Base-by-base conservation (phyloP, 768 basidiomycete genomes). In the Lentinula guzmanii region DNA sequence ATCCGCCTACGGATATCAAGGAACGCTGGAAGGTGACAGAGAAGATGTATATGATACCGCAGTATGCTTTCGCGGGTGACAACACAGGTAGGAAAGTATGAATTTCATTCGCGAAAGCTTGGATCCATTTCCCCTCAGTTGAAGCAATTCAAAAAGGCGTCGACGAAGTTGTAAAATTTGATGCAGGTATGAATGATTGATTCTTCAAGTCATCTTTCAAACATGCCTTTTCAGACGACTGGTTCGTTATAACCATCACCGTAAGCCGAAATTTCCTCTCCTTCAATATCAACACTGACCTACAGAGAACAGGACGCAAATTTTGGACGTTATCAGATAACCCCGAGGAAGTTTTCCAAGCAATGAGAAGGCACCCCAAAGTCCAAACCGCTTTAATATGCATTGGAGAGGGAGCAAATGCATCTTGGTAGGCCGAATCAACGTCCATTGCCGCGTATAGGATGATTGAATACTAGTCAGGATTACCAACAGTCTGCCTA, bases 181-280 rank as follows among this genome's bases (percentile, higher is more conserved):
- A 87, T 65, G 85, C 83, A 24, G 85, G 85, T 83, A 41, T 55
- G 75, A 64, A 11, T 18, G 18, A 50, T 31, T 4, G 16, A 13
- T 5, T 61, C 28, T 34, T 52, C 37, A 28, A 28, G 28, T 28
- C 28, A 28, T 28, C 28, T 28, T 4, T 28, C 28, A 28, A 28
- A 28, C 0, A 28, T 28, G 28, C 8, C 39, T 56, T 11, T 52
- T 1, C 60, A 84, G 86, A 89, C 65, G 86, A 87, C 61, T 87
- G 85, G 84, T 86, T 86, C 68, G 86, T 87, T 16, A 86, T 89
- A 62, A 82, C 84, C 4, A 82, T 89, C 52, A 87, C 87, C 11
- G 80, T 80, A 61, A 61, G 74, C 53, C 5, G 13, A 18, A 42
- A 13, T 24, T 51, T 13, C 21, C 16, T 18, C 6, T 2, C 33